Percentiles rank a stretch among this genome's conserved stretches.
Evolutionary conservation across 495 filamentous ascomycete genomes (phyloP).

Genomic region (Jackrogersella multiformis): DNA sequence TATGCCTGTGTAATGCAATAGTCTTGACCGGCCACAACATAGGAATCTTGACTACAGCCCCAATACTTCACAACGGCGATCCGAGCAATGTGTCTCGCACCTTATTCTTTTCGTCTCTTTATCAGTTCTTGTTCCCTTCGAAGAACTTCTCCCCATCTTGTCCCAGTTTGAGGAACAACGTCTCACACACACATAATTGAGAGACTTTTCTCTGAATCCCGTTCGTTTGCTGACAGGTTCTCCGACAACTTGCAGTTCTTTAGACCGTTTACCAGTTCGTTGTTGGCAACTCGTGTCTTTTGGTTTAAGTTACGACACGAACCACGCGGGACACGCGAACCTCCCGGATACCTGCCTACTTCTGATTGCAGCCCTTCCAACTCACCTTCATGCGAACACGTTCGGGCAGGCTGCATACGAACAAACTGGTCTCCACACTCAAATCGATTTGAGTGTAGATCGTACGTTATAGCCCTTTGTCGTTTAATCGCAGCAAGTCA

Average conservation of each 20-base stretch:
- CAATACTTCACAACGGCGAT: conserved; percentile 43
- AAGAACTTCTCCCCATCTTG: conserved; percentile 43
- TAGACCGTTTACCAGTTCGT: conserved; percentile 38
- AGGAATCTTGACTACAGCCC: conserved; percentile 44
- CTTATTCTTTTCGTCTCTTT: conserved; percentile 43
- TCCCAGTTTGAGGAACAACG: conserved; percentile 47
- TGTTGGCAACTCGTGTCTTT: conserved; percentile 38
- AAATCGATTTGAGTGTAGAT: conserved; percentile 35
- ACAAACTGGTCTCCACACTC: conserved; percentile 47
- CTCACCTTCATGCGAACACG: conserved; percentile 57
- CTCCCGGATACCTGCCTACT: conserved; percentile 51
- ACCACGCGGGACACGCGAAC: conserved; percentile 45
- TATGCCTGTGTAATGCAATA: conserved; percentile 46
- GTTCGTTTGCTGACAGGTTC: conserved; percentile 42
- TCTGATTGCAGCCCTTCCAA: conserved; percentile 54
- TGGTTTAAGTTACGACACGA: conserved; percentile 43
- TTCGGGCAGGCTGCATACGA: conserved; percentile 61
- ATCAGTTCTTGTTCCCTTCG: conserved; percentile 43
- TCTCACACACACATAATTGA: conserved; percentile 45
- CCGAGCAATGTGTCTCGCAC: conserved; percentile 44
- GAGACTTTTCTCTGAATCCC: conserved; percentile 30
- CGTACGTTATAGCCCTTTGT: conserved; percentile 35
- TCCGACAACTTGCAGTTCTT: conserved; percentile 43
- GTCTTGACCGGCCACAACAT: conserved; percentile 43
- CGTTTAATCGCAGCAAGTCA: conserved; percentile 10